These are phyloP conservation scores for Stygiomarasmius scandens DNA, from an alignment of 1,284 basidiomycete genomes.

Conservation along the genomic window DNA sequence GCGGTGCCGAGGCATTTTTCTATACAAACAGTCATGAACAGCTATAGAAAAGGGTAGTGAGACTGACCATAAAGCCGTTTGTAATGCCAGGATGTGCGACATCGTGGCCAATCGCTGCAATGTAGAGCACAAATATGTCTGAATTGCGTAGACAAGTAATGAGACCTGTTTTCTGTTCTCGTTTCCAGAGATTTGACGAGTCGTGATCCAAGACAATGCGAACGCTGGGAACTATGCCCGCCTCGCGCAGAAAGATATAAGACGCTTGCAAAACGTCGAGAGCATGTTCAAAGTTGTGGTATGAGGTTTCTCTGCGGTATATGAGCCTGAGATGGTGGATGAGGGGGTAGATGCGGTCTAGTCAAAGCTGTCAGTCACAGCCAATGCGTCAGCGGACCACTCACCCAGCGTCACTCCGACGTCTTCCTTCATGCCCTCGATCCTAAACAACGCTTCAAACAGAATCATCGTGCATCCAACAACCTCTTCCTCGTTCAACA, in stretches of 20 bases:
- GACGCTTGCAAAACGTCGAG: slow-evolving; percentile 93
- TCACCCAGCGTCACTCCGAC: slow-evolving; percentile 68
- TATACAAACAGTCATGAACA: slow-evolving; percentile 33
- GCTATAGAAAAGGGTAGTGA: slow-evolving; percentile 13
- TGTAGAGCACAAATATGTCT: slow-evolving; percentile 82
- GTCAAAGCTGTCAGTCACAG: slow-evolving; percentile 13
- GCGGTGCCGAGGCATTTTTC: slow-evolving; percentile 91
- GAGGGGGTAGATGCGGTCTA: slow-evolving; percentile 74
- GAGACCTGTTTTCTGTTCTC: slow-evolving; percentile 44
- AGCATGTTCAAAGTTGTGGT: slow-evolving; percentile 96
- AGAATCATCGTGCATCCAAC: slow-evolving; percentile 80
- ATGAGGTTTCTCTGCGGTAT: slow-evolving; percentile 88
- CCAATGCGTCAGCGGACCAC: slow-evolving; percentile 30
- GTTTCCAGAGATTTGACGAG: slow-evolving; percentile 49
- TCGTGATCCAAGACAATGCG: slow-evolving; percentile 51
- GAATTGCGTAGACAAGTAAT: slow-evolving; percentile 58
- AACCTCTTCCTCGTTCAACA: slow-evolving; percentile 73
- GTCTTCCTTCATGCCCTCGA: slow-evolving; percentile 73
- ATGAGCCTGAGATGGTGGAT: slow-evolving; percentile 82
- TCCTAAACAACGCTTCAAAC: slow-evolving; percentile 72
- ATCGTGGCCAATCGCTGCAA: slow-evolving; percentile 94
- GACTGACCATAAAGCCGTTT: slow-evolving; percentile 87
- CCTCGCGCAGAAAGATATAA: slow-evolving; percentile 79
- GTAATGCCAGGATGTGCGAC: slow-evolving; percentile 93
- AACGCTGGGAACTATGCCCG: slow-evolving; percentile 80